Base-by-base conservation (phyloP, 2,329 filamentous ascomycete genomes). In the Fusarium nygamai region DNA sequence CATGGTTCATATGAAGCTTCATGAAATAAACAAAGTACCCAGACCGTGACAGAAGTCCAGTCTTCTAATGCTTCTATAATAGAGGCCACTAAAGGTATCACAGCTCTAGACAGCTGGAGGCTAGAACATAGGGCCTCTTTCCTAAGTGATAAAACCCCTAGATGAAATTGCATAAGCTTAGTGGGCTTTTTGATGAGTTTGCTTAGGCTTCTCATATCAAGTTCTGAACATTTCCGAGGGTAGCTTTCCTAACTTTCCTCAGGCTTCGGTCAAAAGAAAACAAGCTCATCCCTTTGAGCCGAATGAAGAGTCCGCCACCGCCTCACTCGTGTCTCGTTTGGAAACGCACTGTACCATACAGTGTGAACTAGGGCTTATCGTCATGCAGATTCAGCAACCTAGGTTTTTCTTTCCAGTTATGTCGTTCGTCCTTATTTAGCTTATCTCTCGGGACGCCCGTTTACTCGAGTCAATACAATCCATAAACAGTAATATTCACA, bases 271-370 rank as follows among this genome's bases (percentile, higher is more conserved):
- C 53, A 50, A 57, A 54, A 24, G 12, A 39, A 47, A 41, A 48
- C 48, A 67, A 66, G 61, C 38, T 65, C 64, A 39, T 64, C 72
- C 76, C 72, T 76, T 78, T 78, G 61, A 78, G 70, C 77, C 77
- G 77, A 76, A 66, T 67, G 46, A 53, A 61, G 31, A 76, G 64
- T 69, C 77, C 76, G 77, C 77, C 77, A 78, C 77, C 77, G 65
- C 72, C 63, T 72, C 71, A 61, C 64, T 78, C 48, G 67, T 77
- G 68, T 76, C 71, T 56, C 62, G 64, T 63, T 57, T 31, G 24
- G 48, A 66, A 22, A 66, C 43, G 50, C 60, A 65, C 67, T 70
- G 51, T 70, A 59, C 59, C 4, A 57, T 73, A 78, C 76, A 76
- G 76, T 77, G 71, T 36, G 67, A 67, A 58, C 43, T 56, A 61